These are phyloP conservation scores for Aeschynomene evenia DNA, from an alignment of 306 rosid species.

Conservation along the genomic window DNA sequence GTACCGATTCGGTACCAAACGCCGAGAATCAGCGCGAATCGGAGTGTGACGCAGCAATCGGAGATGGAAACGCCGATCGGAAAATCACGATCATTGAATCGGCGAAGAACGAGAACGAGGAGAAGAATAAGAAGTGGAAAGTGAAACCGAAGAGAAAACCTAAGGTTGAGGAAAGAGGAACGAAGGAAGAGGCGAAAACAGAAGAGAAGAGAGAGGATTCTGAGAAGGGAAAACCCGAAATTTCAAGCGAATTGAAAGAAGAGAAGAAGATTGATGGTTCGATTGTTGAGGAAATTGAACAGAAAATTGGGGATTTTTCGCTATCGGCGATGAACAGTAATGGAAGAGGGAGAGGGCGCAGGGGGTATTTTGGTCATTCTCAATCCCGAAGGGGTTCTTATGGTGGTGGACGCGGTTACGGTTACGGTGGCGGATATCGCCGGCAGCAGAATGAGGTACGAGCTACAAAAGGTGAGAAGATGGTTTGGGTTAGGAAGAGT, in stretches of 20 bases:
- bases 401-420: background rate
- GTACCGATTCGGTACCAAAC: background rate
- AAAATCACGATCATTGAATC: background rate
- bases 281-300: slow-evolving; percentile 28
- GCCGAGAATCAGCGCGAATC: background rate
- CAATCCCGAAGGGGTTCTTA: background rate
- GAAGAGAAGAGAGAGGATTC: background rate
- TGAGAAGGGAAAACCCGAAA: slow-evolving; percentile 10
- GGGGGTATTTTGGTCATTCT: background rate
- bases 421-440: background rate
- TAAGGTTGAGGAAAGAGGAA: background rate
- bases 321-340: background rate
- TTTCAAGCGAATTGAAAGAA: background rate
- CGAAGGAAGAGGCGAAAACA: background rate
- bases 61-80: slow-evolving; percentile 7
- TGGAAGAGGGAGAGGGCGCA: background rate
- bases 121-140: no score
- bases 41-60: background rate
- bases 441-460: background rate
- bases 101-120: background rate
- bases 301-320: slow-evolving; percentile 23
- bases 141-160: background rate
- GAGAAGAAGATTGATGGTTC: background rate
- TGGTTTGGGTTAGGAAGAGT: slow-evolving; percentile 63
- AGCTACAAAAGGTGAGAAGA: slow-evolving; percentile 3